phyloP scores from a whole-genome alignment of 352 stramenopile species.

The Pythium coloratum region DNA sequence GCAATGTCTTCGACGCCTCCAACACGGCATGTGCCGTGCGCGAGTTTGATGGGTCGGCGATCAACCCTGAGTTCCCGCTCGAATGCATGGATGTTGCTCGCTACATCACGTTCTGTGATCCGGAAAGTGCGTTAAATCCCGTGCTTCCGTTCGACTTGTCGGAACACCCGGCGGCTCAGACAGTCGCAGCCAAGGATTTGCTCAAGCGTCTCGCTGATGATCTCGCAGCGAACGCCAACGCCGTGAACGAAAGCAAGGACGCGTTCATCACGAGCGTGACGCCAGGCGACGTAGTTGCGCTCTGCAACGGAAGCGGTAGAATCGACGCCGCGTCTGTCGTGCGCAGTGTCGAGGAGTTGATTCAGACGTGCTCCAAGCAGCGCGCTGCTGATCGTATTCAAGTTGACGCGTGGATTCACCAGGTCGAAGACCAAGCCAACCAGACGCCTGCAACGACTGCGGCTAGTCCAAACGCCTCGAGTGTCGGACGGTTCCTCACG shows the following conservation, averaged over 20 bases:
- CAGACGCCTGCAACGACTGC: slow-evolving; percentile 30
- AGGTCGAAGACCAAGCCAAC: slow-evolving; percentile 57
- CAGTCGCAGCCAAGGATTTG: slow-evolving; percentile 93
- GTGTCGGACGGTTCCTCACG: slow-evolving; percentile 58
- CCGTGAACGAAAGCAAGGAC: slow-evolving; percentile 74
- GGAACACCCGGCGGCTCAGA: slow-evolving; percentile 86
- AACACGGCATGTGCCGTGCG: slow-evolving; percentile 81
- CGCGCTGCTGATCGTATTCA: slow-evolving; percentile 51
- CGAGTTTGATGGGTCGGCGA: slow-evolving; percentile 32
- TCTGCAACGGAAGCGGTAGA: slow-evolving; percentile 15
- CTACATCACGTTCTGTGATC: slow-evolving; percentile 79
- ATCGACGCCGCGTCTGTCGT: slow-evolving; percentile 18
- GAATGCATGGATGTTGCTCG: slow-evolving; percentile 63
- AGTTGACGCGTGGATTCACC: slow-evolving; percentile 52
- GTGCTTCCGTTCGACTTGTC: slow-evolving; percentile 93
- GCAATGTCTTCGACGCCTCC: slow-evolving; percentile 52
- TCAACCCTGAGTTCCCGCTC: slow-evolving; percentile 78
- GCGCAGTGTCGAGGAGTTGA: slow-evolving; percentile 45
- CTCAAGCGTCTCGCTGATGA: slow-evolving; percentile 92
- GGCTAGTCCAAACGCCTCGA: slow-evolving; percentile 15
- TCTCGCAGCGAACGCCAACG: slow-evolving; percentile 82
- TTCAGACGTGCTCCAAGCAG: slow-evolving; percentile 50
- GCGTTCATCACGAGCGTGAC: slow-evolving; percentile 70
- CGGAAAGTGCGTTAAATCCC: slow-evolving; percentile 42
- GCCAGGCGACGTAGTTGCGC: slow-evolving; percentile 38